These are phyloP conservation scores for Podila epicladia DNA, from an alignment of 192 early-diverging fungal genomes.

Conservation along the genomic window DNA sequence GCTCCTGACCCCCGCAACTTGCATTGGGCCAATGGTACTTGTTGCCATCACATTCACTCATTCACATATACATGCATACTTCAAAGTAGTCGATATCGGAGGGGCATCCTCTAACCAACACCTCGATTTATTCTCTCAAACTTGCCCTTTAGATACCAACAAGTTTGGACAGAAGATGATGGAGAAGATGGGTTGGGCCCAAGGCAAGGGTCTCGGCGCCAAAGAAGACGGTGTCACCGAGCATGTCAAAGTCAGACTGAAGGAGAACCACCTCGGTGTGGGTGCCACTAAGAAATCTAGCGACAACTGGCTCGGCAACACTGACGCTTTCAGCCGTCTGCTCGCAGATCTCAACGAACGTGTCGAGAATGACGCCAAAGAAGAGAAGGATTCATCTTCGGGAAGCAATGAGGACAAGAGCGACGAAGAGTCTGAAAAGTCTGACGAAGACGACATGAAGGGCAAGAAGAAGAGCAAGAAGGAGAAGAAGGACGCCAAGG, in stretches of 20 bases:
- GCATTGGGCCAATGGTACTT: constrained; percentile 83
- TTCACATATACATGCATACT: not conserved
- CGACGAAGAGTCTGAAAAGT: constrained; percentile 29
- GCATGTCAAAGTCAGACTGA: constrained; percentile 88
- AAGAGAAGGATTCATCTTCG: constrained; percentile 30
- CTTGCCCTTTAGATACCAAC: constrained; percentile 64
- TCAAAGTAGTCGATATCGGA: not conserved
- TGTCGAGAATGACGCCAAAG: constrained; percentile 51
- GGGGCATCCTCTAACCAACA: not conserved
- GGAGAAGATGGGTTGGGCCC: constrained; percentile 95
- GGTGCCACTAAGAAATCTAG: constrained; percentile 87
- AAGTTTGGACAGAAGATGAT: constrained; percentile 94
- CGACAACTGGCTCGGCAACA: constrained; percentile 96
- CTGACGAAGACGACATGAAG: constrained; percentile 33
- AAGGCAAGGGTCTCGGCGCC: constrained; percentile 91
- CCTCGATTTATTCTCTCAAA: not conserved
- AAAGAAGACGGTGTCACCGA: constrained; percentile 86
- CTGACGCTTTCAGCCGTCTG: constrained; percentile 84
- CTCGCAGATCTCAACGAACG: constrained; percentile 83
- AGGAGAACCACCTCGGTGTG: constrained; percentile 89
- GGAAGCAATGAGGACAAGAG: constrained; percentile 25
- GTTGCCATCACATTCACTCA: not conserved
- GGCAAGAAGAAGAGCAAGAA: constrained; percentile 48
- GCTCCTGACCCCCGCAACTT: constrained; percentile 92
- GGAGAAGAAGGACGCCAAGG: constrained; percentile 46